phyloP scores from a whole-genome alignment of 345 rosid genomes.

The Populus ilicifolia region DNA sequence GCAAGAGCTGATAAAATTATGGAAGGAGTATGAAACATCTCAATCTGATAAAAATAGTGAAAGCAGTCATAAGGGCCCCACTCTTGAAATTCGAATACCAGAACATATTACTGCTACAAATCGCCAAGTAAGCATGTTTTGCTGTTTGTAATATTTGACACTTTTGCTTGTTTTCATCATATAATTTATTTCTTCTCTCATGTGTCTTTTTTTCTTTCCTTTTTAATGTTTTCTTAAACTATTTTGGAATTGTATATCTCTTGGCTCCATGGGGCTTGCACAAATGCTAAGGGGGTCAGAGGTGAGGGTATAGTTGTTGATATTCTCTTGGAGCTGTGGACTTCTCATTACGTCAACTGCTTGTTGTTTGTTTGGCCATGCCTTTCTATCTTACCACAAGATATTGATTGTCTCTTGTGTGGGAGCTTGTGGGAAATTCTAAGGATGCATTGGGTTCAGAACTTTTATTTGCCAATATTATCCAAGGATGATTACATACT shows the following conservation, averaged over 20 bases:
- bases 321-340: neutral
- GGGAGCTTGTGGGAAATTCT: too few species aligned
- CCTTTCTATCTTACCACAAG: too few species aligned
- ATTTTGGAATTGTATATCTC: neutral
- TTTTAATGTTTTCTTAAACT: neutral
- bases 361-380: too few species aligned
- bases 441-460: too few species aligned
- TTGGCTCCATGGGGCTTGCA: neutral
- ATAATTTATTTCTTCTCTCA: neutral
- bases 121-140: slow-evolving; percentile 72
- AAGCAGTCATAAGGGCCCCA: slow-evolving; percentile 65
- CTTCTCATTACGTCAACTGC: too few species aligned
- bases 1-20: slow-evolving; percentile 93
- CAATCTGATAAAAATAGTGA: slow-evolving; percentile 73
- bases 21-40: slow-evolving; percentile 77
- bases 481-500: too few species aligned
- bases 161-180: neutral
- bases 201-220: neutral
- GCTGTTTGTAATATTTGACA: slow-evolving; percentile 12
- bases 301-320: neutral
- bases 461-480: too few species aligned
- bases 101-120: slow-evolving; percentile 98
- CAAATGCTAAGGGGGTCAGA: neutral
- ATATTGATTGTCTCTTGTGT: too few species aligned
- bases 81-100: slow-evolving; percentile 92